Evolutionary conservation across 257 asterid genomes (phyloP).

Genomic region (Ilex aquifolium): DNA sequence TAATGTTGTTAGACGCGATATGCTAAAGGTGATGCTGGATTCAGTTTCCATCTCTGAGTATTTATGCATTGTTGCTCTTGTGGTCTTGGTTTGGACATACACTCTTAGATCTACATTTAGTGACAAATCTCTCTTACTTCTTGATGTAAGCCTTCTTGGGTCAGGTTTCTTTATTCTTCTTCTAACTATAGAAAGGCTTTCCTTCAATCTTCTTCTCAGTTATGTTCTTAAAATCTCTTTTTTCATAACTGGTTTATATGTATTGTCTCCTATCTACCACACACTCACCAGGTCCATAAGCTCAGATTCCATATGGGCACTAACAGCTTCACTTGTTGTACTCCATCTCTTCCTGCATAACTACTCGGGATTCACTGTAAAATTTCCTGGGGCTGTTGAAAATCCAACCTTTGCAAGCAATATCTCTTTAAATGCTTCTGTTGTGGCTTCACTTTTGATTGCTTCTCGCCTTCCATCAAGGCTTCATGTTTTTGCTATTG

Average conservation of each 20-base stretch:
- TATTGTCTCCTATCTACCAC: conserved; percentile 75
- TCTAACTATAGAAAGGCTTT: conserved; percentile 59
- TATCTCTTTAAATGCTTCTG: conserved; percentile 59
- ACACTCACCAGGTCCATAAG: conserved; percentile 83
- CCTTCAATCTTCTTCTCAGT: conserved; percentile 43
- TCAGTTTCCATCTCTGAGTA: conserved; percentile 85
- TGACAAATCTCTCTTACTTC: conserved; percentile 51
- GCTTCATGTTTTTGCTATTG: conserved; percentile 72
- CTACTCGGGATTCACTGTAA: conserved; percentile 41
- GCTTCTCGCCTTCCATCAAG: conserved; percentile 91
- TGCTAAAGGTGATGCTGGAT: conserved; percentile 77
- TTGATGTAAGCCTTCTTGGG: conserved; percentile 58
- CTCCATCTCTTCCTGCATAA: conserved; percentile 42
- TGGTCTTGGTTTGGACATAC: conserved; percentile 79
- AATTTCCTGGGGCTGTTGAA: conserved; percentile 59
- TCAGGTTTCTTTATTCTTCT: conserved; percentile 62
- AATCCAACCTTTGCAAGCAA: conserved; percentile 41
- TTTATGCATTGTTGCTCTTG: conserved; percentile 76
- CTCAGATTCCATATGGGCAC: conserved; percentile 90
- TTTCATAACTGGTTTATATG: conserved; percentile 63
- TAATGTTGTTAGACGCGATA: conserved; percentile 80
- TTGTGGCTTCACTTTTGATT: conserved; percentile 82
- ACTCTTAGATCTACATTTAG: conserved; percentile 57
- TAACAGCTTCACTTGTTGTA: conserved; percentile 57
- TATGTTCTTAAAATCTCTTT: conserved; percentile 60